Evolutionary conservation across 2,329 filamentous ascomycete species (phyloP), one percentile per base, ranked within the genome.

Genomic region (Xylariaceae sp.): DNA sequence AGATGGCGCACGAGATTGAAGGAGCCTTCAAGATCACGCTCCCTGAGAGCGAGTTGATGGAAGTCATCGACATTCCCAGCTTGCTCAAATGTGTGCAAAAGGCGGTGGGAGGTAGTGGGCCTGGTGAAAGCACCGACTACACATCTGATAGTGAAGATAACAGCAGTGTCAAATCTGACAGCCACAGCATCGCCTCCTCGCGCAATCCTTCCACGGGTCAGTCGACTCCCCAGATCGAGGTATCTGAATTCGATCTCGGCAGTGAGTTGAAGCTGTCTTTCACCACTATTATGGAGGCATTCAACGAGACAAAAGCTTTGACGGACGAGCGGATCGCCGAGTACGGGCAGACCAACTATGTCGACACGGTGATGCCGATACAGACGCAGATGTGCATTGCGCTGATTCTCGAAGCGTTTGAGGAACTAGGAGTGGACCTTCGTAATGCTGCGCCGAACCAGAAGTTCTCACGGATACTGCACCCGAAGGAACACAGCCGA

Each of bases 1-100:
- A 81, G 58, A 57, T 81, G 42, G 70, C 65, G 0, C 67, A 68
- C 1, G 78, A 80, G 45, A 57, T 78, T 3, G 72, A 77, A 39
- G 45, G 50, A 1, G 57, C 58, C 0, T 77, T 80, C 53, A 66
- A 44, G 7, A 24, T 39, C 35, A 45, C 26, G 15, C 44, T 51
- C 10, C 42, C 32, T 21, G 36, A 51, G 13, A 32, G 21, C 42
- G 49, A 46, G 18, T 27, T 55, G 13, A 40, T 46, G 41, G 36
- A 41, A 33, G 41, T 50, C 10, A 45, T 48, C 10, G 49, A 52
- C 23, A 33, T 56, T 7, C 26, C 27, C n/a, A 11, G 43, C 23
- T 13, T 46, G 8, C 24, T 50, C 18, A 35, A 45, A 11, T 50
- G 26, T 23, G 41, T 46, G 27, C 33, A 46, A 41, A 47, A 39